Evolutionary conservation across 2,329 filamentous ascomycete genomes (phyloP), one percentile per base, ranked within the genome.

Genomic region (Aspergillus niger): DNA sequence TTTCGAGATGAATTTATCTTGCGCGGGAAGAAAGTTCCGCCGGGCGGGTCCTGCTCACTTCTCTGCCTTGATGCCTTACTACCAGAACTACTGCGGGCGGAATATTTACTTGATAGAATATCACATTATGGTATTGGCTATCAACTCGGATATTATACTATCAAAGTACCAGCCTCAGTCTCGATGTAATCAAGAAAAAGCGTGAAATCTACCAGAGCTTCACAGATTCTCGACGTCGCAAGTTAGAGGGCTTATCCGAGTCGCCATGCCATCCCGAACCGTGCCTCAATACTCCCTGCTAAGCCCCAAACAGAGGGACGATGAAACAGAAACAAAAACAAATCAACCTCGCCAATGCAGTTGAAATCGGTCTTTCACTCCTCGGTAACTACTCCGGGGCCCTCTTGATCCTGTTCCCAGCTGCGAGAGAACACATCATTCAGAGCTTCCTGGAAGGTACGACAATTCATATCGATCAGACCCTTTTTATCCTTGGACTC

Each of bases 381-480:
- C 47, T 28, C 47, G 26, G 8, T 50, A 8, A 50, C 53, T 43
- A 51, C 49, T 43, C 55, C 65, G 39, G 63, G 62, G 17, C 66
- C 64, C 57, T 72, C 64, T 57, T 72, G 65, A 1, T 76, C 73
- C 58, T 76, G 74, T 58, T 81, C 79, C 79, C 79, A 81, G 50
- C 71, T 75, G 28, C 83, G 78, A 6, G 81, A 82, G 63, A 89
- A 87, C 5, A 89, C 84, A 63, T 88, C 81, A 61, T 85, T 82
- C 54, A 89, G 74, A 0, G 85, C 86, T 39, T 87, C 83, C 67
- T 88, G 85, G 67, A 89, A 85, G 2, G 86, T 82, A 51, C 85
- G 82, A 39, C 86, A 85, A 64, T 89, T 89, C 80, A 89, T 88
- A 70, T 89, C 86, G 62, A 89, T 86, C 52, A 89, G 74, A 0